phyloP scores from a whole-genome alignment of 352 stramenopile genomes.

The Phytopythium sindhum region DNA sequence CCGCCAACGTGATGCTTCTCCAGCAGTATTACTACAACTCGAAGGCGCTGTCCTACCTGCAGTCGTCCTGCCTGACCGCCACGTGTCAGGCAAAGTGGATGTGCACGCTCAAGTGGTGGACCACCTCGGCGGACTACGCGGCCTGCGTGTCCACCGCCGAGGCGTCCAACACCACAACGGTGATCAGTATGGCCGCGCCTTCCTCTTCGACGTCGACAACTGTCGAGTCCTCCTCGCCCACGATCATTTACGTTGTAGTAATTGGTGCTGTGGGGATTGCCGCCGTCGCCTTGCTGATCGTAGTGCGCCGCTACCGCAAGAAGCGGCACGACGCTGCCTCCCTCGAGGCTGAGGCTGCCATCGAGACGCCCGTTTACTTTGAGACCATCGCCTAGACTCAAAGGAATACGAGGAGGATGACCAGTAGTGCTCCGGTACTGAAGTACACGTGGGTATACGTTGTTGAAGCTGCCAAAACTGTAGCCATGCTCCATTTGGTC shows the following conservation, averaged over 20 bases:
- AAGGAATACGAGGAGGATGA: too few species aligned
- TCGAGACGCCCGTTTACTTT: not conserved
- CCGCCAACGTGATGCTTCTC: conserved; percentile 33
- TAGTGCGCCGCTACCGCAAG: conserved; percentile 3
- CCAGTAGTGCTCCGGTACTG: too few species aligned
- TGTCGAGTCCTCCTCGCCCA: not conserved
- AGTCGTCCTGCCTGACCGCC: conserved; percentile 32
- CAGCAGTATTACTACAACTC: conserved; percentile 80
- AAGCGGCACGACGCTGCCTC: not conserved
- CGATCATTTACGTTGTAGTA: not conserved
- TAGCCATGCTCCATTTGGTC: not conserved
- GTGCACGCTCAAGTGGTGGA: conserved; percentile 70
- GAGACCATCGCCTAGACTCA: not conserved
- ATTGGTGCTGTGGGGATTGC: not conserved
- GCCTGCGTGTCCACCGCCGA: conserved; percentile 32
- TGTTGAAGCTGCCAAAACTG: not conserved
- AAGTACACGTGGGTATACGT: too few species aligned
- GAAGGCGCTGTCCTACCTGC: conserved; percentile 56
- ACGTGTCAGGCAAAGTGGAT: conserved; percentile 52
- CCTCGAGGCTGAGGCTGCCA: not conserved
- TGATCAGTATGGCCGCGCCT: not conserved
- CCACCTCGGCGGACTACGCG: conserved; percentile 50
- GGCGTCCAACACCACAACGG: not conserved
- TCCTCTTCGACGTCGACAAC: not conserved
- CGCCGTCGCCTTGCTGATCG: not conserved